Evolutionary conservation across 148 eudicot species (phyloP).

Genomic region (Amaranthus cruentus): DNA sequence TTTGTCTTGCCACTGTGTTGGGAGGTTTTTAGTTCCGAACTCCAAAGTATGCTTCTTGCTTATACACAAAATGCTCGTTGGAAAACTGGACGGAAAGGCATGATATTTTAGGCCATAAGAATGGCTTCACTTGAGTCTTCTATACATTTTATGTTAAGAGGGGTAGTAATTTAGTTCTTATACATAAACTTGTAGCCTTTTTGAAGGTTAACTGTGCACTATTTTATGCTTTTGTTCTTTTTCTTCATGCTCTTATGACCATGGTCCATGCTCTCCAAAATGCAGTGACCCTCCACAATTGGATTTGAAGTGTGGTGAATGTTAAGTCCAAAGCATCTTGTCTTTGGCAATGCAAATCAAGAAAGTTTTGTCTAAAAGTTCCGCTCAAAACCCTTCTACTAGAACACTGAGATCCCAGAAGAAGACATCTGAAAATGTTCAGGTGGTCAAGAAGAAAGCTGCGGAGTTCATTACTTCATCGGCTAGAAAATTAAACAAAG

Average conservation of each 20-base stretch:
- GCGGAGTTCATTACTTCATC: conserved; percentile 83
- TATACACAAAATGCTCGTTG: too few species aligned
- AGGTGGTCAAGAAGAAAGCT: conserved; percentile 51
- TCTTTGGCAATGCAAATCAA: conserved; percentile 72
- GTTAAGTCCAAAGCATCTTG: conserved; percentile 12
- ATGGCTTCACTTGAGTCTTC: too few species aligned
- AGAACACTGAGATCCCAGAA: conserved; percentile 60
- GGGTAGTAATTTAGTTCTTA: not conserved
- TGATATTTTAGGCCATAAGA: too few species aligned
- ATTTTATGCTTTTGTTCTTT: not conserved
- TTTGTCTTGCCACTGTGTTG: too few species aligned
- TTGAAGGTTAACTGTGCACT: not conserved
- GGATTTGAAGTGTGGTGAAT: conserved; percentile 11
- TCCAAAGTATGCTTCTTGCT: too few species aligned
- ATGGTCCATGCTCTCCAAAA: conserved; percentile 4
- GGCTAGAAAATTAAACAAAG: conserved; percentile 57
- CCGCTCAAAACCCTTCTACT: conserved; percentile 45
- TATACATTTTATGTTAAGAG: not conserved
- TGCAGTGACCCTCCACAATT: conserved; percentile 8
- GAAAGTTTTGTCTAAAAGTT: conserved; percentile 61
- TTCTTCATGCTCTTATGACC: not conserved
- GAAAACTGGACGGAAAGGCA: too few species aligned
- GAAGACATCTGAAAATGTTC: conserved; percentile 63
- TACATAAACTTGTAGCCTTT: not conserved
- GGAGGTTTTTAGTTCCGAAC: too few species aligned